Conservation (phyloP, 1,284 basidiomycete genomes). For the Neonothopanus nambi region DNA sequence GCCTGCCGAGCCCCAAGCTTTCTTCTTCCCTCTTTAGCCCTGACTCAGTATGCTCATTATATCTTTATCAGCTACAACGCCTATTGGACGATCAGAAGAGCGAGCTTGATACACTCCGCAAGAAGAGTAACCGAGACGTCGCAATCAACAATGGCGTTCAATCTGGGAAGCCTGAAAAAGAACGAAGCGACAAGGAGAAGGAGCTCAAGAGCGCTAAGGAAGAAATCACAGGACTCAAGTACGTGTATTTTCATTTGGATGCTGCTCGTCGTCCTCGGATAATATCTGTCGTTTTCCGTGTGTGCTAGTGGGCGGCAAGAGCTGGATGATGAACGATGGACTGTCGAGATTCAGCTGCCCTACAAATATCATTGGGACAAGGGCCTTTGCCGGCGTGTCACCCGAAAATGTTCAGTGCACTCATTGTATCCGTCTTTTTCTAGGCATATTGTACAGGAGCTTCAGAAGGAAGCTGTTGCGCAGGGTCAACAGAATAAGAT, state of each 20-base stretch:
- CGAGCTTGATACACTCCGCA: slow-evolving; percentile 59
- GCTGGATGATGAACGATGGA: too few relatives aligned
- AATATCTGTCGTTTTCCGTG: slow-evolving; percentile 2
- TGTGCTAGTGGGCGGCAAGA: too few relatives aligned
- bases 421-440: slow-evolving; percentile 1
- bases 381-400: neutral
- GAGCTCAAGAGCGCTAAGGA: slow-evolving; percentile 53
- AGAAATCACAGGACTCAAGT: slow-evolving; percentile 81
- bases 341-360: too few relatives aligned
- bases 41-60: too few relatives aligned
- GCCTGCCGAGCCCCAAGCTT: too few relatives aligned
- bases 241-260: slow-evolving; percentile 21
- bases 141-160: slow-evolving; percentile 43
- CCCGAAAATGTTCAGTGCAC: neutral
- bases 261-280: neutral
- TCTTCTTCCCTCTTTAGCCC: neutral
- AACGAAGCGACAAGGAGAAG: slow-evolving; percentile 24
- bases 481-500: slow-evolving; percentile 60
- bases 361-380: too few relatives aligned
- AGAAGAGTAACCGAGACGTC: slow-evolving; percentile 57
- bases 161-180: slow-evolving; percentile 27
- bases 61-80: neutral
- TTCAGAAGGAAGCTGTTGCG: slow-evolving; percentile 64
- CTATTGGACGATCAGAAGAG: too few relatives aligned
- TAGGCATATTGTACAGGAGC: slow-evolving; percentile 85